Conservation (phyloP, 2,329 filamentous ascomycete genomes). For the Colletotrichum spaethianum region DNA sequence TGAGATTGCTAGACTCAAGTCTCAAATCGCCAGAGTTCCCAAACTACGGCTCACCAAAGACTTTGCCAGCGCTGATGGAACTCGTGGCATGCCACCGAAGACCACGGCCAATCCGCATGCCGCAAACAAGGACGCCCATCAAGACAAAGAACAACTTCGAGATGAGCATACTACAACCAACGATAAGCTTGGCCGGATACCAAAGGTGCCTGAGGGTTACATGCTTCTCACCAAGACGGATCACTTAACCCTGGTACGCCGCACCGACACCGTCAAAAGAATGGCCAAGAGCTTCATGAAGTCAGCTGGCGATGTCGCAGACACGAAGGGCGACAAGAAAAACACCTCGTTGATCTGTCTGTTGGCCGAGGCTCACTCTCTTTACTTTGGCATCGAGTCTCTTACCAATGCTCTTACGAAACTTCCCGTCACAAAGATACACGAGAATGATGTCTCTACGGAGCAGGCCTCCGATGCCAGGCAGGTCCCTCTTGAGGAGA, state of each 20-base stretch:
- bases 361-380: neutral
- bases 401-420: neutral
- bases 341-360: neutral
- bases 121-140: neutral
- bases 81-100: neutral
- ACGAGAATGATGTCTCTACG: neutral
- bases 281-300: neutral
- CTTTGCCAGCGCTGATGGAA: neutral
- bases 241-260: neutral
- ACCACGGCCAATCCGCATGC: fast-evolving
- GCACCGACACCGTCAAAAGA: neutral
- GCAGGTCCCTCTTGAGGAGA: neutral
- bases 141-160: neutral
- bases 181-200: fast-evolving
- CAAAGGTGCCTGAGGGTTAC: neutral
- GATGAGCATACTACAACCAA: too few relatives aligned
- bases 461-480: neutral
- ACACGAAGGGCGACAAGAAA: neutral
- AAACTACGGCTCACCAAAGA: fast-evolving
- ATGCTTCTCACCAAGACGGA: neutral
- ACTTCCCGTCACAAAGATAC: too few relatives aligned
- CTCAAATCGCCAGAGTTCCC: neutral
- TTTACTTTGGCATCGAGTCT: neutral
- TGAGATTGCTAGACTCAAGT: neutral
- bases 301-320: neutral